Evolutionary conservation across 2,329 filamentous ascomycete species (phyloP).

Genomic region (Thielaviopsis musarum): DNA sequence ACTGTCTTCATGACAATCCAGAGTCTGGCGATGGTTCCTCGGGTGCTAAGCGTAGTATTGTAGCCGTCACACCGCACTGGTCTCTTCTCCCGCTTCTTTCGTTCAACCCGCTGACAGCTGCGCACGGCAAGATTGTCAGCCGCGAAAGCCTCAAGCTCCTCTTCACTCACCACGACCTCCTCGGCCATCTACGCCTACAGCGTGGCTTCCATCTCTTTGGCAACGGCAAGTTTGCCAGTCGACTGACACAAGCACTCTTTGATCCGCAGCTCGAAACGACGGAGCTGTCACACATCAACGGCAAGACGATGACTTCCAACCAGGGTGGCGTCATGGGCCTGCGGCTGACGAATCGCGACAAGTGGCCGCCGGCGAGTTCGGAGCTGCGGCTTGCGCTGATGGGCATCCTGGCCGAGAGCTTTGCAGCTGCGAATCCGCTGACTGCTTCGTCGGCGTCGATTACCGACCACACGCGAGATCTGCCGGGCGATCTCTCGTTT

Average conservation of each 20-base stretch:
- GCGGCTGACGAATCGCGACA: constrained; percentile 61
- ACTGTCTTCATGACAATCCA: constrained; percentile 16
- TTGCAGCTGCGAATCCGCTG: constrained; percentile 22
- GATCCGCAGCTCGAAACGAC: constrained; percentile 66
- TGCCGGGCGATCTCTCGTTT: constrained; percentile 64
- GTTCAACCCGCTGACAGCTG: constrained; percentile 54
- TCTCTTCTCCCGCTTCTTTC: constrained; percentile 52
- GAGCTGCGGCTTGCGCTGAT: constrained; percentile 81
- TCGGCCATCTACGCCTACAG: constrained; percentile 57
- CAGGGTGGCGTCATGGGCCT: constrained; percentile 63
- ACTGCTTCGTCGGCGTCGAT: background rate
- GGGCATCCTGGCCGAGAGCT: constrained; percentile 66
- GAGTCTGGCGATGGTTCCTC: background rate
- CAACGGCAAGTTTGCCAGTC: constrained; percentile 67
- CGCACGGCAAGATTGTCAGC: constrained; percentile 64
- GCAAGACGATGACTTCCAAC: constrained; percentile 34
- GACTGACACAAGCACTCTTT: constrained; percentile 69
- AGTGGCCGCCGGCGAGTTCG: constrained; percentile 86
- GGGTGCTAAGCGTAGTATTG: background rate
- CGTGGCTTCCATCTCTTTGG: constrained; percentile 69
- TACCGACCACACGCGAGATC: constrained; percentile 19
- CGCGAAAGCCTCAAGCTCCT: constrained; percentile 58
- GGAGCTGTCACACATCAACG: constrained; percentile 33
- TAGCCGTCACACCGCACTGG: constrained; percentile 34
- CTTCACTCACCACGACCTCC: constrained; percentile 56